phyloP scores from a whole-genome alignment of 768 basidiomycete genomes.

The Candolleomyces eurysporus region DNA sequence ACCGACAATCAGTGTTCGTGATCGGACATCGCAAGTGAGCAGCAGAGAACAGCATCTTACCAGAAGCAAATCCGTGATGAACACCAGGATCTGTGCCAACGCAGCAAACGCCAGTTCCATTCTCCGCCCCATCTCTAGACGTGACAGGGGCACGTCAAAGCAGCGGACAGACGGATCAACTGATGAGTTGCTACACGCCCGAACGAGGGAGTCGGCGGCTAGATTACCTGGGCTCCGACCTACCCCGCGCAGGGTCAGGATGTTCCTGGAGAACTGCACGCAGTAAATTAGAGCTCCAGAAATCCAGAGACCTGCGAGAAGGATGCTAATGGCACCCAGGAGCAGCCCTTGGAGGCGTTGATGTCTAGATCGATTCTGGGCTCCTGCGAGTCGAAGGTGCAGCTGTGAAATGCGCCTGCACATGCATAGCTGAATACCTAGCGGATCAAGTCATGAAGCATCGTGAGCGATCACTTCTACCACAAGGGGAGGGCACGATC shows the following conservation, averaged over 20 bases:
- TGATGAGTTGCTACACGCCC: not conserved
- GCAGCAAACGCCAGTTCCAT: slow-evolving; percentile 2
- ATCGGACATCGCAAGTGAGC: no score
- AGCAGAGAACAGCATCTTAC: not conserved
- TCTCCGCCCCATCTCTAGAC: not conserved
- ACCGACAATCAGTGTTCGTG: no score
- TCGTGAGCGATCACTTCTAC: no score
- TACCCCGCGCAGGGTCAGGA: not conserved
- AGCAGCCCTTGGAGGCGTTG: not conserved
- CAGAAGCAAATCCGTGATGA: not conserved
- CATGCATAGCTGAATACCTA: slow-evolving; percentile 4
- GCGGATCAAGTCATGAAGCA: not conserved
- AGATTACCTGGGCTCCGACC: not conserved
- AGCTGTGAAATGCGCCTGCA: not conserved
- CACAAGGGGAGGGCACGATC: not conserved
- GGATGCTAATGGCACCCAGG: not conserved
- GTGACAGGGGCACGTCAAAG: not conserved
- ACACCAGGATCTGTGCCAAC: not conserved
- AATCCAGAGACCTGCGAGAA: not conserved
- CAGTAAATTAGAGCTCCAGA: not conserved
- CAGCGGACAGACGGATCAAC: not conserved
- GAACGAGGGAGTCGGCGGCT: not conserved
- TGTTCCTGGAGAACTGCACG: slow-evolving; percentile 4
- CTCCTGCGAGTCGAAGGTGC: not conserved
- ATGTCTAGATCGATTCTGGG: not conserved